Conservation (phyloP, 129 eudicot species). For the Centella asiatica region DNA sequence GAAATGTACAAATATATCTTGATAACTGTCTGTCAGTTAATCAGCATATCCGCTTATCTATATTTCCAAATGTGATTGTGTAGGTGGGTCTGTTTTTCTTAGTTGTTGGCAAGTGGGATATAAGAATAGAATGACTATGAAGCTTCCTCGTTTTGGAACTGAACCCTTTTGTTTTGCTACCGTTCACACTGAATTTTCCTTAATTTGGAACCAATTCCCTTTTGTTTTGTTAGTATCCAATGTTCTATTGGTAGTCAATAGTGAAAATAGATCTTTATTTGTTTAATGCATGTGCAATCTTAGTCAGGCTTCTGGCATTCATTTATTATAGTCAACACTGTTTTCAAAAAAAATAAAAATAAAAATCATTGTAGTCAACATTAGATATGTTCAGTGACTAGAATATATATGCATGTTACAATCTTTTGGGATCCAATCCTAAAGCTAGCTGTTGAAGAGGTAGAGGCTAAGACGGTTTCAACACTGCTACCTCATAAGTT, state of each 20-base stretch:
- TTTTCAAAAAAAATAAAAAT: too few species aligned
- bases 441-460: too few species aligned
- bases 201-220: background rate
- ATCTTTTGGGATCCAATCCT: too few species aligned
- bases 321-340: background rate
- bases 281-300: background rate
- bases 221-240: background rate
- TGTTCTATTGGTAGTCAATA: background rate
- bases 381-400: too few species aligned
- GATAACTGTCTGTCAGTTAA: background rate
- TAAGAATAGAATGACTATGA: too few species aligned
- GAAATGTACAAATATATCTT: background rate
- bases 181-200: background rate
- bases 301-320: background rate
- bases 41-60: background rate
- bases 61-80: background rate
- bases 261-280: background rate
- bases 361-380: too few species aligned
- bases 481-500: too few species aligned
- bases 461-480: too few species aligned
- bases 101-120: too few species aligned
- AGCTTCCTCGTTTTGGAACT: too few species aligned
- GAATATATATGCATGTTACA: too few species aligned
- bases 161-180: too few species aligned
- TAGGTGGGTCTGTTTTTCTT: background rate